These are phyloP conservation scores for Globisporangium spiculum DNA, from an alignment of 352 stramenopile genomes.

Conservation along the genomic window DNA sequence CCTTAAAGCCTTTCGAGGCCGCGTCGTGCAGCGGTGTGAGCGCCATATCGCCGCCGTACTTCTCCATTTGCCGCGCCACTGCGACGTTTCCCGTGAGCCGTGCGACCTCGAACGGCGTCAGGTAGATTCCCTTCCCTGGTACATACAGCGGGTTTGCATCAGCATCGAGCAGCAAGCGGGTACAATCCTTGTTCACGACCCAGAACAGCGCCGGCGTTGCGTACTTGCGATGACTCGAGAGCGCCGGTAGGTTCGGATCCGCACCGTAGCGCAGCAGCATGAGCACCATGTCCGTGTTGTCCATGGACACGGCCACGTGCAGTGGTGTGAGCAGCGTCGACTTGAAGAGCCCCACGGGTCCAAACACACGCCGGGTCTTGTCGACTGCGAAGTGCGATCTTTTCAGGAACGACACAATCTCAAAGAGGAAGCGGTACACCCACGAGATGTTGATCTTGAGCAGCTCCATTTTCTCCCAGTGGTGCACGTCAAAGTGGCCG, in stretches of 20 bases:
- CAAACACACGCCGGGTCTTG: conserved; percentile 48
- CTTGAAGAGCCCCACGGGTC: conserved; percentile 49
- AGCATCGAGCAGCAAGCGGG: conserved; percentile 57
- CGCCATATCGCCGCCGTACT: conserved; percentile 74
- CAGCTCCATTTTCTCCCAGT: conserved; percentile 73
- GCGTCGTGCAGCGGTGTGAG: conserved; percentile 75
- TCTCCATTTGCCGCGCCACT: conserved; percentile 69
- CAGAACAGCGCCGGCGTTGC: conserved; percentile 68
- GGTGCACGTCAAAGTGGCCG: conserved; percentile 63
- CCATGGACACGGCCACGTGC: conserved; percentile 69
- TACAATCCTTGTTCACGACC: conserved; percentile 66
- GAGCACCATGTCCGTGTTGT: conserved; percentile 62
- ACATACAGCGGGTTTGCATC: conserved; percentile 69
- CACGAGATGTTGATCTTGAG: conserved; percentile 62
- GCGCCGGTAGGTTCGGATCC: conserved; percentile 49
- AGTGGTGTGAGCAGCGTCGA: conserved; percentile 70
- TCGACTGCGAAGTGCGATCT: conserved; percentile 39
- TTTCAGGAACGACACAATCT: conserved; percentile 53
- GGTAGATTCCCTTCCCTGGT: conserved; percentile 46
- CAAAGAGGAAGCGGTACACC: conserved; percentile 68
- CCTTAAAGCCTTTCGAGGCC: conserved; percentile 45
- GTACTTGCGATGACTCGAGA: conserved; percentile 58
- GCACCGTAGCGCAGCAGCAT: conserved; percentile 58
- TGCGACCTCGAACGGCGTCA: conserved; percentile 74
- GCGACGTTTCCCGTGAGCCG: conserved; percentile 58